phyloP scores from a whole-genome alignment of 257 asterid species.

The Knoxia roxburghii region DNA sequence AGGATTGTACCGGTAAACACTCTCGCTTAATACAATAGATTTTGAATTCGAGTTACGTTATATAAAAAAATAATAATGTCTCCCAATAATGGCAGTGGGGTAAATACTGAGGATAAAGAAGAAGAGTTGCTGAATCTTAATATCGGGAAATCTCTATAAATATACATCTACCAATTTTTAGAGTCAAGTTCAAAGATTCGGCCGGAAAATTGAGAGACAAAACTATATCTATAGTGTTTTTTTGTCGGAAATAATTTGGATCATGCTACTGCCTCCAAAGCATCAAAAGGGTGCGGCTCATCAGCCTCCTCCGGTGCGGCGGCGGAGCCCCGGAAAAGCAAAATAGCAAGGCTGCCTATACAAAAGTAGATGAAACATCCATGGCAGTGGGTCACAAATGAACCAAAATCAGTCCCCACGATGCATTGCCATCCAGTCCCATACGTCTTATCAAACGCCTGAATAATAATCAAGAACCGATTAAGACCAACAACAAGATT shows the following conservation, averaged over 20 bases:
- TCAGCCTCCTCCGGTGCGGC: conserved; percentile 20
- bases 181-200: background rate
- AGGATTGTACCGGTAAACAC: too few relatives aligned
- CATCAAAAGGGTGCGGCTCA: conserved; percentile 18
- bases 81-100: too few relatives aligned
- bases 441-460: conserved; percentile 63
- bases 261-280: conserved; percentile 16
- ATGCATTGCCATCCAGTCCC: conserved; percentile 91
- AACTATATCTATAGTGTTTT: too few relatives aligned
- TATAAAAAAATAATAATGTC: too few relatives aligned
- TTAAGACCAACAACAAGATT: too few relatives aligned
- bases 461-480: too few relatives aligned
- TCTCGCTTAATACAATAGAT: too few relatives aligned
- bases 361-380: conserved; percentile 78
- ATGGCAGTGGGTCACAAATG: conserved; percentile 79
- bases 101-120: background rate
- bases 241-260: background rate
- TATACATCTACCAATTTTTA: background rate
- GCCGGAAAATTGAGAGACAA: too few relatives aligned
- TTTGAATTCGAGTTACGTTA: too few relatives aligned
- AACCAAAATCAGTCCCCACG: conserved; percentile 87
- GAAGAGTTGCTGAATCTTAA: background rate
- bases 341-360: conserved; percentile 63
- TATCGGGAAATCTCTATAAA: background rate
- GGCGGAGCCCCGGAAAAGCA: conserved; percentile 66